These are phyloP conservation scores for Verticillium isaacii DNA, from an alignment of 2,329 filamentous ascomycete genomes.

Conservation along the genomic window DNA sequence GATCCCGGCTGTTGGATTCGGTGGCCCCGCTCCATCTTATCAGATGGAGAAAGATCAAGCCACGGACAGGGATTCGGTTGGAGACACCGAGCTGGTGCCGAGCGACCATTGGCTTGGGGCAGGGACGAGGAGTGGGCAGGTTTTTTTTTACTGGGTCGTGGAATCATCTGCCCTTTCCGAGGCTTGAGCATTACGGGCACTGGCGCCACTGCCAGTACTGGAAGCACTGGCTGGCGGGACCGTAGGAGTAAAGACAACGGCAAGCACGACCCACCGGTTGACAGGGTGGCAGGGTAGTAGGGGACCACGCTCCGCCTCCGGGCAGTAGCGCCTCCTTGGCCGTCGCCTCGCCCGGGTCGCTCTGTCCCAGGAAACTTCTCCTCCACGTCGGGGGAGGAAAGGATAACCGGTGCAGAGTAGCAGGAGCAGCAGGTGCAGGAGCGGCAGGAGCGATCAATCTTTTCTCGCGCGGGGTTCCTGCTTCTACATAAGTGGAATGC, in stretches of 20 bases:
- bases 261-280: no score
- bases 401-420: background rate
- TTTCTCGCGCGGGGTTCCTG: background rate
- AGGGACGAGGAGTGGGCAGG: no score
- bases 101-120: background rate
- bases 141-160: no score
- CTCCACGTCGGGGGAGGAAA: background rate
- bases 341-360: background rate
- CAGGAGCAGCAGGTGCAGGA: background rate
- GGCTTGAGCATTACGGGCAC: no score
- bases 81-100: background rate
- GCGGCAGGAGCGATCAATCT: background rate
- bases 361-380: background rate
- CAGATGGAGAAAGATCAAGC: background rate
- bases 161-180: no score
- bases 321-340: background rate
- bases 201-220: no score
- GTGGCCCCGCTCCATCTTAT: background rate
- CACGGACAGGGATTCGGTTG: background rate
- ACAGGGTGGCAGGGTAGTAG: no score
- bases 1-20: background rate
- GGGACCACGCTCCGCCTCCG: no score
- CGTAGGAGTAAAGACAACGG: no score
- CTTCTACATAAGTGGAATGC: background rate
- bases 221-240: no score